These are phyloP conservation scores for Trametes meyenii DNA, from an alignment of 768 basidiomycete species.

Conservation along the genomic window DNA sequence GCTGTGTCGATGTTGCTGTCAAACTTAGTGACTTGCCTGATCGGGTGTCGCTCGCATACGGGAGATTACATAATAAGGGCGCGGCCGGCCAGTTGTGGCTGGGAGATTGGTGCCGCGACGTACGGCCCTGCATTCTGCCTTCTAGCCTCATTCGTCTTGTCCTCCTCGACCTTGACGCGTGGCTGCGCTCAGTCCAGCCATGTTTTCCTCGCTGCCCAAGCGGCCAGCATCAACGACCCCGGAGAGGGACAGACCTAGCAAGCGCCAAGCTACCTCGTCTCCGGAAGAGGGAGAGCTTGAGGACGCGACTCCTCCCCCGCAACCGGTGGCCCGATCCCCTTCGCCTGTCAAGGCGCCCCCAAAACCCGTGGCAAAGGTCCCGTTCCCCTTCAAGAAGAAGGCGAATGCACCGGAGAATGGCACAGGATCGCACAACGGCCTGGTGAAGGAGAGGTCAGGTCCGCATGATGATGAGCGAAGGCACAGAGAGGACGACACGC, in stretches of 20 bases:
- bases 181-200: conserved; percentile 7
- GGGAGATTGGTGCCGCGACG: conserved; percentile 33
- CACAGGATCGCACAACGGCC: conserved; percentile 15
- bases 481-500: conserved; percentile 41
- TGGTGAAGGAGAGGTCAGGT: neutral
- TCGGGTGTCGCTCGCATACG: neutral
- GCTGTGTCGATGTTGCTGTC: no score
- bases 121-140: conserved; percentile 23
- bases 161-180: neutral
- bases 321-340: conserved; percentile 31
- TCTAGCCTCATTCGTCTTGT: conserved; percentile 2
- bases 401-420: conserved; percentile 17
- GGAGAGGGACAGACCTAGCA: conserved; percentile 49
- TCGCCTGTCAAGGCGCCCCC: conserved; percentile 32
- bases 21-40: neutral
- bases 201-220: conserved; percentile 44
- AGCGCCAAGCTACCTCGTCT: conserved; percentile 59
- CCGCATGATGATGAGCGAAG: conserved; percentile 46
- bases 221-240: conserved; percentile 61
- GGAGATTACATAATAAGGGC: conserved; percentile 11
- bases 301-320: conserved; percentile 44
- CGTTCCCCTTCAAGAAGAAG: conserved; percentile 76
- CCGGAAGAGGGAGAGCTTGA: conserved; percentile 87
- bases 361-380: conserved; percentile 51
- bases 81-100: conserved; percentile 12